Conservation (phyloP, 208 protist species). For the Wallacemonas sp. region DNA sequence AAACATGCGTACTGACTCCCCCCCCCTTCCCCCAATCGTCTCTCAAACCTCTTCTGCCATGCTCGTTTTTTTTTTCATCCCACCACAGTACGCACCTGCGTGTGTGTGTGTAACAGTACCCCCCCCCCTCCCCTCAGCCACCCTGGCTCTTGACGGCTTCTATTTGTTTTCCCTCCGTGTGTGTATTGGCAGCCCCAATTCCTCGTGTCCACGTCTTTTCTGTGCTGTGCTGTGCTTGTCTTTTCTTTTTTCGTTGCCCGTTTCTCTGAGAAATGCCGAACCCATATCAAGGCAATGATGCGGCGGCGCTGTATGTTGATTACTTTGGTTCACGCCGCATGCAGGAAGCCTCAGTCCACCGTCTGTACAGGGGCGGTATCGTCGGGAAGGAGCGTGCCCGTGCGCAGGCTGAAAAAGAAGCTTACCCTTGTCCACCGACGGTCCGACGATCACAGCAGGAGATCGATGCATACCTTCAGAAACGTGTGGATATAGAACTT, state of each 20-base stretch:
- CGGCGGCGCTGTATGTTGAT: conserved; percentile 67
- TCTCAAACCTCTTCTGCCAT: no score
- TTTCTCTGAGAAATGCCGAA: conserved; percentile 46
- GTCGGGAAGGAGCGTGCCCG: conserved; percentile 40
- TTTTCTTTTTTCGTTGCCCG: neutral
- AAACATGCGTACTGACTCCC: no score
- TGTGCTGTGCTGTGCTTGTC: conserved; percentile 2
- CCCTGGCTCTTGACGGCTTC: no score
- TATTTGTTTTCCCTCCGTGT: no score
- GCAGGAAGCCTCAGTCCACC: conserved; percentile 66
- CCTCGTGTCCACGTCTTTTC: neutral
- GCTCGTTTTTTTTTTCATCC: no score
- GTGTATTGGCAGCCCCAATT: no score
- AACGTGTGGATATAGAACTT: conserved; percentile 61
- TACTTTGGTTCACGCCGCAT: conserved; percentile 79
- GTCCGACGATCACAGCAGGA: conserved; percentile 54
- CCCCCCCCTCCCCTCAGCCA: no score
- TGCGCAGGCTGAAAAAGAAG: conserved; percentile 38
- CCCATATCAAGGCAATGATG: conserved; percentile 63
- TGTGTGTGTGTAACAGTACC: no score
- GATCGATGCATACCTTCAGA: conserved; percentile 65
- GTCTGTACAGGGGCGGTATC: conserved; percentile 61
- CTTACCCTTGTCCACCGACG: conserved; percentile 42
- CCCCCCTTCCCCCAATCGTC: no score
- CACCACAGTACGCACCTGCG: no score